A percentile compares a stretch with the other conserved stretches of the same genome.
Evolutionary conservation across 2,329 filamentous ascomycete genomes (phyloP).

Genomic region (Raffaelea albimanens): DNA sequence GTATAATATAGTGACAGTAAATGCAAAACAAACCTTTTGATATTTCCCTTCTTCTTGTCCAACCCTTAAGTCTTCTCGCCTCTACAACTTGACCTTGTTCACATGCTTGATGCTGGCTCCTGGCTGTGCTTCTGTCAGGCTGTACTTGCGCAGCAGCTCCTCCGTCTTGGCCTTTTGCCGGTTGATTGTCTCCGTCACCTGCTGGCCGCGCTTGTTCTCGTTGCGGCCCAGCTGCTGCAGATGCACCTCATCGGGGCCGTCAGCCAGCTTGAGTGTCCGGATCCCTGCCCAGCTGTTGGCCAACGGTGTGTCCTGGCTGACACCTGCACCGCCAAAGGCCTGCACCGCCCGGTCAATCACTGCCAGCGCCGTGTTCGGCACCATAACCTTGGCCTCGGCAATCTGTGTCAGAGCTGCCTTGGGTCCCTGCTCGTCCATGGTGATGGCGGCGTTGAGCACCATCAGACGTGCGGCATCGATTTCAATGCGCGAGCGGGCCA

Average conservation of each 20-base stretch:
- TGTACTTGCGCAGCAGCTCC: conserved; percentile 54
- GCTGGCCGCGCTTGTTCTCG: conserved; percentile 62
- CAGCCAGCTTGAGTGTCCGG: conserved; percentile 74
- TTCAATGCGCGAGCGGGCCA: conserved; percentile 84
- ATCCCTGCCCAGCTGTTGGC: conserved; percentile 74
- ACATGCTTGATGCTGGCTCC: conserved; percentile 37
- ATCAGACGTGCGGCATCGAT: conserved; percentile 85
- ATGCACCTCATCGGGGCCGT: conserved; percentile 96
- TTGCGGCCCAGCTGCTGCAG: conserved; percentile 71
- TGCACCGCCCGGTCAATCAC: conserved; percentile 95
- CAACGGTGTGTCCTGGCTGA: conserved; percentile 89
- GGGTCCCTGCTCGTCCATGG: conserved; percentile 82
- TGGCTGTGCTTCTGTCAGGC: conserved; percentile 34
- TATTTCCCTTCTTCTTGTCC: neutral
- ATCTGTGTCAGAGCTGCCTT: conserved; percentile 91
- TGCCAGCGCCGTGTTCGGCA: conserved; percentile 74
- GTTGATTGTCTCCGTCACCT: conserved; percentile 51
- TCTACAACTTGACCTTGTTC: conserved; percentile 33
- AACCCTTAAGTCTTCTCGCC: neutral
- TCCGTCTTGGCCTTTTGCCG: conserved; percentile 56
- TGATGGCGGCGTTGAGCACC: conserved; percentile 89
- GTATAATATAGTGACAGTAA: too few relatives aligned
- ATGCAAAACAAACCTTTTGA: too few relatives aligned
- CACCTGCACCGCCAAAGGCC: conserved; percentile 81
- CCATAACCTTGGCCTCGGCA: conserved; percentile 86